Conservation (phyloP, 2,329 filamentous ascomycete species). For the Fonsecaea pugnacius region DNA sequence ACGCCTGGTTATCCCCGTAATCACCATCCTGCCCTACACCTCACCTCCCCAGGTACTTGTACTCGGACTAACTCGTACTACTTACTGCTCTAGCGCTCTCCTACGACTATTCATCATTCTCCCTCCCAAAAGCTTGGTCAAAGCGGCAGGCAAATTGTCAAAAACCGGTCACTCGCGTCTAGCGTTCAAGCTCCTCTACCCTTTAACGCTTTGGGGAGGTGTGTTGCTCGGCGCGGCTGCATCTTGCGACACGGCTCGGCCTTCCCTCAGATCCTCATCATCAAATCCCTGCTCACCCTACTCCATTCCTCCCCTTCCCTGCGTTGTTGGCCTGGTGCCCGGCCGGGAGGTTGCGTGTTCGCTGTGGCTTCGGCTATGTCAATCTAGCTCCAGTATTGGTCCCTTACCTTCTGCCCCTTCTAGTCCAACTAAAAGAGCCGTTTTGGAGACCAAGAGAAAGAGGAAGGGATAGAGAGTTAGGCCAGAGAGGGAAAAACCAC, state of each 20-base stretch:
- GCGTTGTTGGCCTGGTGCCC: background rate
- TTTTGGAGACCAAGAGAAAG: background rate
- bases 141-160: conserved; percentile 2
- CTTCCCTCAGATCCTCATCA: conserved; percentile 12
- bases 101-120: background rate
- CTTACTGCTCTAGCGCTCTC: background rate
- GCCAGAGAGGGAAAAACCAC: background rate
- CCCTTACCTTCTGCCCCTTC: conserved; percentile 12
- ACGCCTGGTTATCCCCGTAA: conserved; percentile 11
- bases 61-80: background rate
- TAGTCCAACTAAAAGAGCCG: background rate
- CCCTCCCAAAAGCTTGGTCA: background rate
- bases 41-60: too few species aligned
- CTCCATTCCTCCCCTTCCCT: background rate
- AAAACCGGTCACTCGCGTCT: background rate
- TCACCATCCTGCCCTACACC: too few species aligned
- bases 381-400: background rate
- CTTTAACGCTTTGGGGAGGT: background rate
- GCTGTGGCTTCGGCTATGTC: conserved; percentile 10
- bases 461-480: background rate
- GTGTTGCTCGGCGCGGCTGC: background rate
- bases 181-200: background rate
- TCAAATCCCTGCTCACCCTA: conserved; percentile 1
- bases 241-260: conserved; percentile 11
- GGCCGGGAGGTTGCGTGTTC: conserved; percentile 11